A percentile compares a stretch with the other conserved stretches of the same genome.
Evolutionary conservation across 2,329 filamentous ascomycete species (phyloP).

Genomic region (Verticillium nonalfalfae): DNA sequence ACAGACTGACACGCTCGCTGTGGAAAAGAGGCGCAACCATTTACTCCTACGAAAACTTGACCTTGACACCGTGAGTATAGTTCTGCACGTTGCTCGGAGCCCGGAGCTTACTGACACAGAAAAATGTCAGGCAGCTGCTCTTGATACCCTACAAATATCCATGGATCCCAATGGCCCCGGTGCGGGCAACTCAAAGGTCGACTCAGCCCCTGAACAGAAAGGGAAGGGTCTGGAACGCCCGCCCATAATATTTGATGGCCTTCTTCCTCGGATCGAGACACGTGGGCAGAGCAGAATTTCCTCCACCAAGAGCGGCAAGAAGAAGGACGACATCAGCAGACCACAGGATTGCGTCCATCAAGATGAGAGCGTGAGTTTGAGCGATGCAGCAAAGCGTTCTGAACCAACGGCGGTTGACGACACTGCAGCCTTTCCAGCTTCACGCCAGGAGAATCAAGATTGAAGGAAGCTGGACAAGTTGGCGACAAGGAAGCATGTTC

Average conservation of each 20-base stretch:
- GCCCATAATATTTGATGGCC: constrained; percentile 12
- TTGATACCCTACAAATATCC: background rate
- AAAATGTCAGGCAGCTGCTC: background rate
- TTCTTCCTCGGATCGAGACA: constrained; percentile 16
- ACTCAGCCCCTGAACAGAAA: constrained; percentile 6
- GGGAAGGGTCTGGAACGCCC: constrained; percentile 5
- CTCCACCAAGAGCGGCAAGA: constrained; percentile 8
- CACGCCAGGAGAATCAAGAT: background rate
- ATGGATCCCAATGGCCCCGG: constrained; percentile 7
- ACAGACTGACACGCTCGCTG: background rate
- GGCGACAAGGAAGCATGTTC: background rate
- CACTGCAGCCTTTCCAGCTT: background rate
- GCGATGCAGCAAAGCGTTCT: background rate
- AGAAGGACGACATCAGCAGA: background rate
- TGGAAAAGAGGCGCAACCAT: background rate
- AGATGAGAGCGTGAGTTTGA: background rate
- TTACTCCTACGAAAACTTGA: background rate
- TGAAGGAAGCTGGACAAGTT: background rate
- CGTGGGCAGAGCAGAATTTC: constrained; percentile 14
- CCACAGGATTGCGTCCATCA: background rate
- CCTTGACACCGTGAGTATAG: background rate
- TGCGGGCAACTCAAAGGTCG: constrained; percentile 10
- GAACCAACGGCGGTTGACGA: background rate
- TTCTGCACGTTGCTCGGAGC: background rate
- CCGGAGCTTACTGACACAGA: background rate